phyloP scores from a whole-genome alignment of 257 asterid species.

The Primulina huaijiensis region DNA sequence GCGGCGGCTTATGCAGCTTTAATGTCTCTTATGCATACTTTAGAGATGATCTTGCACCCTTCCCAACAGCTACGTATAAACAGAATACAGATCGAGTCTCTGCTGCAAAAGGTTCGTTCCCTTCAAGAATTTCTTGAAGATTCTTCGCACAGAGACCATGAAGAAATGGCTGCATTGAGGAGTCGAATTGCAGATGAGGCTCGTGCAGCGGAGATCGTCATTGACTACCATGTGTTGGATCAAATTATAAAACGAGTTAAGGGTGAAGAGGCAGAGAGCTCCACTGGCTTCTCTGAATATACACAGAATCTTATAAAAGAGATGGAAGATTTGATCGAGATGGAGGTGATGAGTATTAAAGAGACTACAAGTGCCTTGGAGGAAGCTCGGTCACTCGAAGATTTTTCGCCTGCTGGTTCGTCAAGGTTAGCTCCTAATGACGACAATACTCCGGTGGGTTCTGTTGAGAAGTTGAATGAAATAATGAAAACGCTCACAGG shows the following conservation, averaged over 20 bases:
- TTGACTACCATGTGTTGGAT: not conserved
- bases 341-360: too few species aligned
- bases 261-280: not conserved
- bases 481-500: not conserved
- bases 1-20: slow-evolving; percentile 12
- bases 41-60: not conserved
- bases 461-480: not conserved
- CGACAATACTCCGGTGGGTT: not conserved
- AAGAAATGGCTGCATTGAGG: not conserved
- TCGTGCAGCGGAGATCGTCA: not conserved
- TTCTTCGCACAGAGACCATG: not conserved
- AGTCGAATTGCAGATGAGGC: not conserved
- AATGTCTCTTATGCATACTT: slow-evolving; percentile 5
- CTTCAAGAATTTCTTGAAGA: not conserved
- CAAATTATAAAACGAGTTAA: not conserved
- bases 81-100: not conserved
- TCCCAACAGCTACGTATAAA: not conserved
- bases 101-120: not conserved
- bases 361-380: too few species aligned
- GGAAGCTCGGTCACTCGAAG: too few species aligned
- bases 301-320: not conserved
- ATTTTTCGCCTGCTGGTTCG: not conserved
- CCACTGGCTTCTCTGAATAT: not conserved
- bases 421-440: not conserved
- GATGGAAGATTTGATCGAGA: not conserved